A percentile compares a stretch with the other conserved stretches of the same genome.
These are phyloP conservation scores for Gnomoniopsis smithogilvyi DNA, from an alignment of 2,329 filamentous ascomycete genomes.

Conservation along the genomic window DNA sequence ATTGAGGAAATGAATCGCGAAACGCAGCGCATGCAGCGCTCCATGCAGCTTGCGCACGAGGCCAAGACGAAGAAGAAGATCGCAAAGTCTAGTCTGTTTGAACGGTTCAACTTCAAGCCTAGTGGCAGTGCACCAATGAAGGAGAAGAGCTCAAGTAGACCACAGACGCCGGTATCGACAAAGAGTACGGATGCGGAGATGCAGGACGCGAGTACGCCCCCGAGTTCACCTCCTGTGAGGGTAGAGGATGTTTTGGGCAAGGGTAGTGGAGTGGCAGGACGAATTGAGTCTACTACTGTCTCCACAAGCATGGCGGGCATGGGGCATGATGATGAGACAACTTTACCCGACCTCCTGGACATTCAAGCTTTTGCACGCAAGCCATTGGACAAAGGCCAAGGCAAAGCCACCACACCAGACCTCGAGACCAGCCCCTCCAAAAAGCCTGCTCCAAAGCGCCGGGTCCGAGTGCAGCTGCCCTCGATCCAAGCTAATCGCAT, in stretches of 20 bases:
- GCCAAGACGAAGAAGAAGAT: slow-evolving; percentile 91
- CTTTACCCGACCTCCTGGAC: slow-evolving; percentile 30
- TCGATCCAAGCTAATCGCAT: slow-evolving; percentile 34
- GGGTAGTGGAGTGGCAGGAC: slow-evolving; percentile 1
- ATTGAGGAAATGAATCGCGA: slow-evolving; percentile 93
- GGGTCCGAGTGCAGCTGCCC: slow-evolving; percentile 50
- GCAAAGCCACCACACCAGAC: slow-evolving; percentile 42
- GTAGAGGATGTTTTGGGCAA: slow-evolving; percentile 27
- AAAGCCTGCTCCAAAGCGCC: slow-evolving; percentile 34
- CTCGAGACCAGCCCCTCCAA: slow-evolving; percentile 16
- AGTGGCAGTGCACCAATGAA: slow-evolving; percentile 28
- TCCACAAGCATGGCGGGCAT: slow-evolving; percentile 8
- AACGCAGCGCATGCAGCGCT: slow-evolving; percentile 85
- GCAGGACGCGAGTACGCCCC: slow-evolving; percentile 59
- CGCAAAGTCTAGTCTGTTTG: slow-evolving; percentile 76
- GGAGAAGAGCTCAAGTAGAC: slow-evolving; percentile 55
- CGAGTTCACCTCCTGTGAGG: slow-evolving; percentile 60
- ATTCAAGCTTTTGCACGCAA: slow-evolving; percentile 17
- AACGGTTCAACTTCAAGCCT: slow-evolving; percentile 73
- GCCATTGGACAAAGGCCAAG: slow-evolving; percentile 57
- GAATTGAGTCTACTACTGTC: background rate
- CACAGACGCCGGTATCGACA: slow-evolving; percentile 41
- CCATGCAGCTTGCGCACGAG: slow-evolving; percentile 87
- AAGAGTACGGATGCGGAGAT: slow-evolving; percentile 50
- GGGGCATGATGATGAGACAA: slow-evolving; percentile 25